Percentiles rank a stretch among this genome's conserved stretches.
phyloP scores from a whole-genome alignment of 805 yeast genomes.

The Priceomyces castillae region DNA sequence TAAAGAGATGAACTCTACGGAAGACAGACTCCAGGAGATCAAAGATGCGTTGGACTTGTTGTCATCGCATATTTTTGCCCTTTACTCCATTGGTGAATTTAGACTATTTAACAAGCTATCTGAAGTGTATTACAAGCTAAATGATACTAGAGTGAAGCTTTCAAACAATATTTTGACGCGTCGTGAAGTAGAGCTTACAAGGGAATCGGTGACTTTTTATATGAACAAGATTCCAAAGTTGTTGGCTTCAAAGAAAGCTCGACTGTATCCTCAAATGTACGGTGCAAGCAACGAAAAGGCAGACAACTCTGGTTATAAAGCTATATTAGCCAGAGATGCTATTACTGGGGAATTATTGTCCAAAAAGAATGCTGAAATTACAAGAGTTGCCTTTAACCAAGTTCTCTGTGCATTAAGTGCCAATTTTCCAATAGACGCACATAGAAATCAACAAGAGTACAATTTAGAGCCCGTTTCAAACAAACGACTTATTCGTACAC shows the following conservation, averaged over 20 bases:
- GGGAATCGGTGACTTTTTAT: constrained; percentile 50
- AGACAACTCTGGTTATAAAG: constrained; percentile 64
- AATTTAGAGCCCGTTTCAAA: constrained; percentile 46
- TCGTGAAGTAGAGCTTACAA: constrained; percentile 49
- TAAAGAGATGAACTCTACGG: constrained; percentile 30
- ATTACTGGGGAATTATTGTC: constrained; percentile 55
- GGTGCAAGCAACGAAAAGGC: constrained; percentile 40
- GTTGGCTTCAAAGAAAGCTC: constrained; percentile 42
- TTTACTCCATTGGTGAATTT: constrained; percentile 70
- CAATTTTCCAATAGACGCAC: constrained; percentile 57
- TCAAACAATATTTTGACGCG: constrained; percentile 49
- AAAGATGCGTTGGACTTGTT: constrained; percentile 55
- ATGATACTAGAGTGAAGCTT: constrained; percentile 56
- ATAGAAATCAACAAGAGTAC: constrained; percentile 22
- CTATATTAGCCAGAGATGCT: constrained; percentile 63
- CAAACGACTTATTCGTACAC: constrained; percentile 46
- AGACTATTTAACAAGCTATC: constrained; percentile 56
- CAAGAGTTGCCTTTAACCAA: constrained; percentile 64
- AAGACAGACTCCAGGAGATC: constrained; percentile 51
- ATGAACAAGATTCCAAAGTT: constrained; percentile 61
- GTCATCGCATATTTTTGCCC: constrained; percentile 62
- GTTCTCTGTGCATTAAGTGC: constrained; percentile 69
- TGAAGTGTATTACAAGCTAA: constrained; percentile 52
- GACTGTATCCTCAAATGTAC: constrained; percentile 37
- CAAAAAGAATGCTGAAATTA: constrained; percentile 43